A percentile compares a stretch with the other conserved stretches of the same genome.
phyloP scores from a whole-genome alignment of 805 yeast species.

The Scheffersomyces stipitis region DNA sequence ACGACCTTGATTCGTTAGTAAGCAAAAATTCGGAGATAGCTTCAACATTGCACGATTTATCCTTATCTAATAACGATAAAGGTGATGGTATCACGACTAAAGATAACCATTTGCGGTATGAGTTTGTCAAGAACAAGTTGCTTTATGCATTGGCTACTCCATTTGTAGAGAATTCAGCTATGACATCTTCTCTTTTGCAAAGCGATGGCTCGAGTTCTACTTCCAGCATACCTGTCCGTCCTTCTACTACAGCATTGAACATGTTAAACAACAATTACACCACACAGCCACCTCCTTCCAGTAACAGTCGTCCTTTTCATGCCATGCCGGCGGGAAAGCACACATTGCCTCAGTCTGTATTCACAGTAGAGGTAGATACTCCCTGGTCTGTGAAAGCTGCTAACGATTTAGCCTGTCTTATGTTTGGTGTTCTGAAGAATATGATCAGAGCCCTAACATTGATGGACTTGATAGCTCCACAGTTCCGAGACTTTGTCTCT shows the following conservation, averaged over 20 bases:
- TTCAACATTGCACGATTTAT: conserved; percentile 56
- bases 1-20: conserved; percentile 27
- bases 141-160: conserved; percentile 69
- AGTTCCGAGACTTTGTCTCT: conserved; percentile 67
- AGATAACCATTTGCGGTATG: neutral
- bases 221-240: conserved; percentile 3
- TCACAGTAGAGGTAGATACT: conserved; percentile 68
- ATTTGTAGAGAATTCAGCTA: conserved; percentile 43
- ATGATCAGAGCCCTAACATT: conserved; percentile 63
- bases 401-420: conserved; percentile 84
- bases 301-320: conserved; percentile 52
- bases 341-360: conserved; percentile 76
- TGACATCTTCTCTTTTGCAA: conserved; percentile 22
- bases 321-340: conserved; percentile 68
- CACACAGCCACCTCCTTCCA: neutral
- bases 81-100: conserved; percentile 14
- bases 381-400: conserved; percentile 86
- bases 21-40: conserved; percentile 43
- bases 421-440: conserved; percentile 75
- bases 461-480: conserved; percentile 75
- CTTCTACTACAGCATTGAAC: conserved; percentile 26
- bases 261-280: conserved; percentile 14
- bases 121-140: conserved; percentile 42
- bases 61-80: conserved; percentile 41
- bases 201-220: conserved; percentile 18